Base-by-base conservation (phyloP, 169 alveolate species). In the Eimeria acervulina region DNA sequence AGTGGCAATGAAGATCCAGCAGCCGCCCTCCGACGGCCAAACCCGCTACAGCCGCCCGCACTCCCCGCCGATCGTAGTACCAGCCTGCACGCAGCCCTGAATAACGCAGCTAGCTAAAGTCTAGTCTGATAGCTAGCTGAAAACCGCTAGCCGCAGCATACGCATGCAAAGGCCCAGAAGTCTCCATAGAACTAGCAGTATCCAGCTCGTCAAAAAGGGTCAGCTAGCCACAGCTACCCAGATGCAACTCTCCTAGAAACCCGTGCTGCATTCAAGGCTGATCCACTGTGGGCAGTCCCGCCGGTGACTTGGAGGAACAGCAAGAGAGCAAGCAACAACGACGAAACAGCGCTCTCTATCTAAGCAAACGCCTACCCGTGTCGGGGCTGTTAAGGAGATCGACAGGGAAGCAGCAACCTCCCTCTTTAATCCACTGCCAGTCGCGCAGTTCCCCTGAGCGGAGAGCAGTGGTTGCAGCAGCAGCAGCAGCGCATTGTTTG, bases 61-160 rank as follows among this genome's bases (percentile, higher is more conserved):
- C 74, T 44, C 74, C 90, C 59, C 95, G 42, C 47, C 95, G 76
- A 26, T 90, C 95, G 80, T 66, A 90, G 63, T 80, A 80, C 95
- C 95, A 90, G 44, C 95, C 95, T 90, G 90, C 33, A 31, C 26
- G 3, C 5, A 78, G 36, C 5, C 36, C 13, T 78, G 26, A 36
- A 23, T 47, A 78, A 12, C 52, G 7, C 84, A 72, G 52, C 84
- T 72, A 72, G 84, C 84, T 31, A 19, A 26, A 12, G 5, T 15
- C n/a, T 36, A 12, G 5, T 15, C n/a, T 36, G 47, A 38, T 33
- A 72, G 84, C 84, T 72, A 33, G 51, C 84, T 19, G 52, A 51
- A 31, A 72, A 10, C 84, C 7, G 31, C 47, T 72, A 72, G 55
- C 84, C 47, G 36, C 84, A 33, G 1, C 38, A 63, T 63, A 63